Conservation (phyloP, 176 grass and related monocot species). For the Triticum dicoccoides region DNA sequence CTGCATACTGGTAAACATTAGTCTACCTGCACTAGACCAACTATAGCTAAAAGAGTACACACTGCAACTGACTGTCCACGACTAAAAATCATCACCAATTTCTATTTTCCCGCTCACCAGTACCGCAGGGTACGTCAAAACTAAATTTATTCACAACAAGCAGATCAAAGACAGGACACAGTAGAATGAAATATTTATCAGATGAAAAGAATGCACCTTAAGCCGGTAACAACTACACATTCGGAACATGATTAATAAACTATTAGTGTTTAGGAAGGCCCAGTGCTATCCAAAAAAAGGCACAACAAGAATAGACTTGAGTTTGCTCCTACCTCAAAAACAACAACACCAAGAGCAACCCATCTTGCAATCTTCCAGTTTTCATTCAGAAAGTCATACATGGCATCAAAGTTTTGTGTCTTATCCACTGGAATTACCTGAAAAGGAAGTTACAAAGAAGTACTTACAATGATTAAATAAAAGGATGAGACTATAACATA, state of each 20-base stretch:
- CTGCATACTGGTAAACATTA: constrained; percentile 42
- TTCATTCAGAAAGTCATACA: constrained; percentile 74
- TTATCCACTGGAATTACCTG: constrained; percentile 90
- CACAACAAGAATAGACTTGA: background rate
- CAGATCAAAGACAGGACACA: background rate
- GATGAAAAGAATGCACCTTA: constrained; percentile 5
- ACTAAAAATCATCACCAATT: constrained; percentile 22
- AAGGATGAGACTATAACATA: constrained; percentile 15
- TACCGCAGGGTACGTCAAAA: background rate
- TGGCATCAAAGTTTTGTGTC: constrained; percentile 75
- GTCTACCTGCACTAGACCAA: background rate
- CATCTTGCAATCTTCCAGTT: constrained; percentile 96
- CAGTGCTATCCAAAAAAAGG: background rate
- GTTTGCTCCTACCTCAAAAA: constrained; percentile 63
- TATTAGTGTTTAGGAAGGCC: background rate
- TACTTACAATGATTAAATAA: background rate
- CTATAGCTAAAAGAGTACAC: background rate
- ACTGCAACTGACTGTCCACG: background rate
- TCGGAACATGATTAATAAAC: background rate
- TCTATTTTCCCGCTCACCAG: background rate
- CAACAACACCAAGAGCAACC: constrained; percentile 78
- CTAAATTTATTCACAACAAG: background rate
- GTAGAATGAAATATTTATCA: constrained; percentile 11
- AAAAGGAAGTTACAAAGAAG: constrained; percentile 9
- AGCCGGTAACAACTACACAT: background rate